phyloP scores from a whole-genome alignment of 306 rosid genomes.

The Cucumis cinereus region DNA sequence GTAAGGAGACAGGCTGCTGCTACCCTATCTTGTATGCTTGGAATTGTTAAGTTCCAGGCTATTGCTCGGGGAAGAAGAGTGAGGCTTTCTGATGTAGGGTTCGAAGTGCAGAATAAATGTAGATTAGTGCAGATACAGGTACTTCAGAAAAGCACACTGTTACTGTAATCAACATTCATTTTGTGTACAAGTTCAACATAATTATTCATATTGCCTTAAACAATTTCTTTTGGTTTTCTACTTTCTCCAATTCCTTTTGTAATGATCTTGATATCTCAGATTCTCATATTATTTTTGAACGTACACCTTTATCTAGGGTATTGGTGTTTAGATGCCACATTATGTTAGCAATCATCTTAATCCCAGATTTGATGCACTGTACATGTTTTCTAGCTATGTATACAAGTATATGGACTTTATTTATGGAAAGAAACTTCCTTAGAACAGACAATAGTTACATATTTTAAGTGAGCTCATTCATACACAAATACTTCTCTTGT shows the following conservation, averaged over 20 bases:
- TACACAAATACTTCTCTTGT: neutral
- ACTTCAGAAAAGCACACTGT: slow-evolving; percentile 5
- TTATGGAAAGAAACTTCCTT: neutral
- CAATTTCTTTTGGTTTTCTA: neutral
- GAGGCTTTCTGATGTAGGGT: slow-evolving; percentile 50
- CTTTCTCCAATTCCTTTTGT: neutral
- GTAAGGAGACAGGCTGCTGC: slow-evolving; percentile 96
- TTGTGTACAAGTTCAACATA: neutral
- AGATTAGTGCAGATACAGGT: slow-evolving; percentile 34
- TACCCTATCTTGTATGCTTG: slow-evolving; percentile 70
- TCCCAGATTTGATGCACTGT: neutral
- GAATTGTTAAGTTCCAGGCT: slow-evolving; percentile 84
- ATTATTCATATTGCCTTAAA: neutral
- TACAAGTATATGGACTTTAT: neutral
- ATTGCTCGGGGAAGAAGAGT: slow-evolving; percentile 58
- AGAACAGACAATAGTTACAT: neutral
- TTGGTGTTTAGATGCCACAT: neutral
- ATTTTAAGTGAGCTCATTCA: neutral
- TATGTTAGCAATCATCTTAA: neutral
- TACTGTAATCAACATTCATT: neutral
- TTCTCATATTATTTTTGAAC: neutral
- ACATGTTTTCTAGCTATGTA: neutral
- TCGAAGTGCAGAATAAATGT: slow-evolving; percentile 50
- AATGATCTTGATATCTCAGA: neutral
- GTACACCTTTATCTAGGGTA: neutral